phyloP scores from a whole-genome alignment of 306 rosid species.

The Prunus mume region DNA sequence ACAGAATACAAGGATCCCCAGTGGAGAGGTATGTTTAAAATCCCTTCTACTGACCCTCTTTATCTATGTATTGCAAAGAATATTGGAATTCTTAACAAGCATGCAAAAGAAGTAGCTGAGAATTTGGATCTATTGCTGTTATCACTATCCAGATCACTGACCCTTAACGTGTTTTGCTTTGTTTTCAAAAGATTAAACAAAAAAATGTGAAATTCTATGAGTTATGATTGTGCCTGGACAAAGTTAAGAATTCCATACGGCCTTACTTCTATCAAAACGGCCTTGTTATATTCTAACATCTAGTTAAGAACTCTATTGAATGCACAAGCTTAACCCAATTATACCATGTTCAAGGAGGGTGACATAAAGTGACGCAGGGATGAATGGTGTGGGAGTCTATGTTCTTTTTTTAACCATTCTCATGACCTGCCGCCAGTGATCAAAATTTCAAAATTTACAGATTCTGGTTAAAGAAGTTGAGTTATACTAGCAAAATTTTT shows the following conservation, averaged over 20 bases:
- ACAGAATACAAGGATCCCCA: constrained; percentile 90
- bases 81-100: background rate
- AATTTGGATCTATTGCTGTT: background rate
- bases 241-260: background rate
- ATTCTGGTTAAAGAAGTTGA: background rate
- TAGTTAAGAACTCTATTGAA: background rate
- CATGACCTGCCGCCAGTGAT: no score
- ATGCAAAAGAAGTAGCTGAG: background rate
- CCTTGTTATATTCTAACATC: background rate
- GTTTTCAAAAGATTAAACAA: background rate
- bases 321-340: background rate
- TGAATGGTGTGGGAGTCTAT: background rate
- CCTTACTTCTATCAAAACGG: background rate
- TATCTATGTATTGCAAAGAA: background rate
- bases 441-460: no score
- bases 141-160: background rate
- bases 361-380: background rate
- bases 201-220: background rate
- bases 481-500: background rate
- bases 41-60: background rate
- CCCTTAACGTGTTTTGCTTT: background rate
- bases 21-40: constrained; percentile 73
- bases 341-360: background rate
- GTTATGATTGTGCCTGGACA: background rate
- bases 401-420: no score